Percentiles rank a stretch among this genome's conserved stretches.
These are phyloP conservation scores for Dissophora globulifera DNA, from an alignment of 192 early-diverging fungal species.

Conservation along the genomic window DNA sequence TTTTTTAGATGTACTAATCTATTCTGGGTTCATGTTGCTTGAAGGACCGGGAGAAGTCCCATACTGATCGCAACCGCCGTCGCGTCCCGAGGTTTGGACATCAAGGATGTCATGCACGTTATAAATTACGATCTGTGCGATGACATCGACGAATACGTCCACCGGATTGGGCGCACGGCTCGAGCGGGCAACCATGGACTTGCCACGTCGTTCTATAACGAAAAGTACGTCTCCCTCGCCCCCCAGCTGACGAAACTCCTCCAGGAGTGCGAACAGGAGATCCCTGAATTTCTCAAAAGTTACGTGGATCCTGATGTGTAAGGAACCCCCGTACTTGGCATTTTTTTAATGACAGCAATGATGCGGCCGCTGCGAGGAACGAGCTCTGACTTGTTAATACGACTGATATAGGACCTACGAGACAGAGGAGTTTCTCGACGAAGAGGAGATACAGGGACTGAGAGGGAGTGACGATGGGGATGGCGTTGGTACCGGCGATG, in stretches of 20 bases:
- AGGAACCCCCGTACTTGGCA: too few species aligned
- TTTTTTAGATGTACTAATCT: too few species aligned
- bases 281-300: slow-evolving; percentile 61
- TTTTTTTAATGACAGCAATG: too few species aligned
- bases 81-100: slow-evolving; percentile 90
- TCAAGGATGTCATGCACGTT: slow-evolving; percentile 88
- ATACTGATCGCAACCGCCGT: slow-evolving; percentile 93
- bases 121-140: slow-evolving; percentile 86
- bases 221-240: slow-evolving; percentile 49
- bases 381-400: too few species aligned
- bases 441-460: too few species aligned
- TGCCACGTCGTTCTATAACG: slow-evolving; percentile 67
- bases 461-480: too few species aligned
- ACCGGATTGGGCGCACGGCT: slow-evolving; percentile 83
- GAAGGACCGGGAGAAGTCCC: slow-evolving; percentile 57
- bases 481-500: neutral
- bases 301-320: slow-evolving; percentile 18
- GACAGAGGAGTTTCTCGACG: slow-evolving; percentile 18
- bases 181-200: slow-evolving; percentile 69
- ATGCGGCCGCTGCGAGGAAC: too few species aligned
- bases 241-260: slow-evolving; percentile 59
- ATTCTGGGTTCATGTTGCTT: neutral
- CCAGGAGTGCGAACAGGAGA: slow-evolving; percentile 65
- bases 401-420: slow-evolving; percentile 33
- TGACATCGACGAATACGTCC: slow-evolving; percentile 89